Base-by-base conservation (phyloP, 768 basidiomycete genomes). In the Bullera alba region DNA sequence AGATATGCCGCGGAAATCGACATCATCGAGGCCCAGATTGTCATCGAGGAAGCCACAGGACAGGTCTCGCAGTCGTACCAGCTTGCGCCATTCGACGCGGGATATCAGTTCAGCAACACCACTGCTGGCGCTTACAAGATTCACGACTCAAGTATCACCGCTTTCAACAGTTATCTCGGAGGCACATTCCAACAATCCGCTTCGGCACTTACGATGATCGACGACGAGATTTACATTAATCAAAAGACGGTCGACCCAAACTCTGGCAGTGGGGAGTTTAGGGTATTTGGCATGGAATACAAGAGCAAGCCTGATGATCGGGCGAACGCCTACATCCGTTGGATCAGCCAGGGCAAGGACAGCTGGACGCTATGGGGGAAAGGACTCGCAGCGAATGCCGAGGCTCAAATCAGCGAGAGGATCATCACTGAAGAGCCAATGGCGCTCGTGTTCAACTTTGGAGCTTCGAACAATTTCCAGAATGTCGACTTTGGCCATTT, bases 1-100 rank as follows among this genome's bases (percentile, higher is more conserved):
- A 81, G 92, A 45, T 82, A 82, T 27, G 87, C 84, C 1, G 92
- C 93, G 1, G 93, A 97, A 76, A 89, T 96, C 60, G 92, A 96
- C 72, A 78, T 97, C 53, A 67, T 93, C 51, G 92, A 97, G 75
- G 82, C 88, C 0, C 85, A 90, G 69, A 77, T 77, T 62, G 79
- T 83, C 75, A 83, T 84, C 79, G 19, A 79, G 79, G 50, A 78
- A 79, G 44, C 38, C 16, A 50, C 53, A 19, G 71, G 70, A 12
- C 53, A 64, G 34, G 82, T 82, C 6, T 86, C 84, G n/a, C 86
- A 87, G 72, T 81, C 79, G 1, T 80, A 79, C 19, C 86, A 87
- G 67, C 81, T 85, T 55, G 85, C 84, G 35, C 80, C 80, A 7
- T 81, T 78, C 69, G 74, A 76, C 56, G 74, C 73, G 53, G 74